phyloP scores from a whole-genome alignment of 2,329 filamentous ascomycete genomes.

The Lachnellula cervina region DNA sequence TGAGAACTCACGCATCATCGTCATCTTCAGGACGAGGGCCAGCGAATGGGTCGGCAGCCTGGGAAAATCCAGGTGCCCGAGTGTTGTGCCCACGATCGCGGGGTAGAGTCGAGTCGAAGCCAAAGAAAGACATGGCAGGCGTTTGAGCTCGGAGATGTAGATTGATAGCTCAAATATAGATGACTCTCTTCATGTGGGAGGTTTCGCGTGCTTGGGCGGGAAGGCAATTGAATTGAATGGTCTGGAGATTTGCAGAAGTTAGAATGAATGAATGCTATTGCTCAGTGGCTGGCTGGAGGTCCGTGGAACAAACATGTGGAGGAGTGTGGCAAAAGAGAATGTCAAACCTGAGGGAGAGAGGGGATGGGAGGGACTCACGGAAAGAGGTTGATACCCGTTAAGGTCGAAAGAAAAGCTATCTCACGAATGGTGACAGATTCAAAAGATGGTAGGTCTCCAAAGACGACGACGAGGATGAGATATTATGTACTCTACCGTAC shows the following conservation, averaged over 20 bases:
- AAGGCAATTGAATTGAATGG: background rate
- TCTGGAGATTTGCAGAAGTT: background rate
- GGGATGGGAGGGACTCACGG: background rate
- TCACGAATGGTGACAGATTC: no score
- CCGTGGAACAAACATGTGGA: conserved; percentile 9
- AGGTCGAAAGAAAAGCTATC: no score
- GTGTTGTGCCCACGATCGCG: conserved; percentile 60
- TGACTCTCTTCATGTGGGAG: background rate
- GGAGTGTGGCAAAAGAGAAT: background rate
- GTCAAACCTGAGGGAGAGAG: background rate
- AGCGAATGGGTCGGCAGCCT: conserved; percentile 80
- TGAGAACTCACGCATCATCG: conserved; percentile 37
- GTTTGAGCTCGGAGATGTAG: background rate
- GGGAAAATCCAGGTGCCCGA: conserved; percentile 74
- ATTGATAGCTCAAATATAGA: background rate
- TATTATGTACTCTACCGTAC: background rate
- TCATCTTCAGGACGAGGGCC: conserved; percentile 61
- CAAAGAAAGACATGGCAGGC: conserved; percentile 79
- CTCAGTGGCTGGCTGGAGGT: background rate
- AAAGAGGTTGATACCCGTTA: no score
- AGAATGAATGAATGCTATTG: background rate
- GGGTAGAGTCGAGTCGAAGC: conserved; percentile 69
- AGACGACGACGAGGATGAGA: background rate
- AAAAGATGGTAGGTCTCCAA: background rate
- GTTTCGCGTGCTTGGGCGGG: background rate